A percentile compares a stretch with the other conserved stretches of the same genome.
Conservation (phyloP, 2,329 filamentous ascomycete species). For the Metarhizium anisopliae region DNA sequence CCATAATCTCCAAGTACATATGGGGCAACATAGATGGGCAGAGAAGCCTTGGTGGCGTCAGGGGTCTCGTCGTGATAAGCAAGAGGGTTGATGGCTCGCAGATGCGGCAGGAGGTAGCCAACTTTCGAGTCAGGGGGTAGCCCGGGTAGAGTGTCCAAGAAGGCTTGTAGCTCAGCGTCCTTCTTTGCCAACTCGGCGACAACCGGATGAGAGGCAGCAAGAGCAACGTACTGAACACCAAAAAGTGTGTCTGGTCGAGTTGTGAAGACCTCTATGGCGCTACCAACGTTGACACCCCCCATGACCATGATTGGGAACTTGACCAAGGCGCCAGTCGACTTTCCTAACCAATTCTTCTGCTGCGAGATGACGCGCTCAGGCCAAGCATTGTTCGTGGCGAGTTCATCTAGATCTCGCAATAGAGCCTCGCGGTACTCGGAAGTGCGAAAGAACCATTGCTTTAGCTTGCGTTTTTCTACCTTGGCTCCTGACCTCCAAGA, state of each 20-base stretch:
- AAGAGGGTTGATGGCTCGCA: conserved; percentile 59
- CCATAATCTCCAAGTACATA: conserved; percentile 83
- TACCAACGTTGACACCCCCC: conserved; percentile 29
- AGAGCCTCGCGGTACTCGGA: conserved; percentile 68
- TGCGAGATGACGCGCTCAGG: conserved; percentile 74
- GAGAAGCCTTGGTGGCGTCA: conserved; percentile 40
- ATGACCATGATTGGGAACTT: conserved; percentile 54
- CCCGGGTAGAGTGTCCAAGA: conserved; percentile 54
- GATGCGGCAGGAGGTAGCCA: conserved; percentile 57
- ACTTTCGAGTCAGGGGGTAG: conserved; percentile 48
- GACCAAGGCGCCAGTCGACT: conserved; percentile 63
- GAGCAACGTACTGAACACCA: conserved; percentile 75
- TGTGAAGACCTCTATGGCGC: conserved; percentile 65
- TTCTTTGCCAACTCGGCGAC: conserved; percentile 51
- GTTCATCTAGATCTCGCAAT: conserved; percentile 58
- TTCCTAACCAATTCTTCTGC: conserved; percentile 84
- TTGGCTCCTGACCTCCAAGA: conserved; percentile 84
- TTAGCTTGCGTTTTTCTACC: conserved; percentile 69
- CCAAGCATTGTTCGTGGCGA: conserved; percentile 60
- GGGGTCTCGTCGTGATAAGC: conserved; percentile 42
- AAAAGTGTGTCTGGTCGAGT: conserved; percentile 82
- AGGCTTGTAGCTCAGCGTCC: conserved; percentile 55
- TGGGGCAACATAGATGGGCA: conserved; percentile 74
- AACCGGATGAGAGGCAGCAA: conserved; percentile 64
- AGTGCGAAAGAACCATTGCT: conserved; percentile 87